A percentile compares a stretch with the other conserved stretches of the same genome.
Evolutionary conservation across 441 rosid species (phyloP).

Genomic region (Jatropha podagrica): DNA sequence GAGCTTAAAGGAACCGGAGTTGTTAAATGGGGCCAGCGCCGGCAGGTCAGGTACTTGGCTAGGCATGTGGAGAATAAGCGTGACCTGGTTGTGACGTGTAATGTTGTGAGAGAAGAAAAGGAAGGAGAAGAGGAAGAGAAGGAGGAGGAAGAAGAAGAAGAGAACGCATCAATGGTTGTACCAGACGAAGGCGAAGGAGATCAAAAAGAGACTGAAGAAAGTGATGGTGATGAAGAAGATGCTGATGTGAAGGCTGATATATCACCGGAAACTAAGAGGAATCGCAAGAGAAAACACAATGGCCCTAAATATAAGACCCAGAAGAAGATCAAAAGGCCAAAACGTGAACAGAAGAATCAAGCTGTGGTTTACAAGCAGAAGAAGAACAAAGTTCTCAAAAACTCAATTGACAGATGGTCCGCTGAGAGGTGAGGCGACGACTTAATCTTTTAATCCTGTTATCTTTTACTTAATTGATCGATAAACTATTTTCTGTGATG

Average conservation of each 20-base stretch:
- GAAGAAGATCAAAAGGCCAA: constrained; percentile 21
- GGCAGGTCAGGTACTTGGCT: constrained; percentile 58
- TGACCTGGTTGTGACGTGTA: constrained; percentile 10
- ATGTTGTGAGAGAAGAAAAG: constrained; percentile 25
- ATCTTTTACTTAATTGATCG: not conserved
- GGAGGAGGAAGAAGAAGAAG: constrained; percentile 13
- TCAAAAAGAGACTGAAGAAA: constrained; percentile 15
- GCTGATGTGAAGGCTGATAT: constrained; percentile 6
- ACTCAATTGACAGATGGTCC: constrained; percentile 72
- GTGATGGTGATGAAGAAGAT: constrained; percentile 12
- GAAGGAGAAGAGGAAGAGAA: constrained; percentile 20
- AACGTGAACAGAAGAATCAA: constrained; percentile 35
- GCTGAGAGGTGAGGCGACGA: constrained; percentile 54
- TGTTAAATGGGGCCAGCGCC: constrained; percentile 79
- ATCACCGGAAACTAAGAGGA: constrained; percentile 16
- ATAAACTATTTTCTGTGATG: not conserved
- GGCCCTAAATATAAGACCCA: constrained; percentile 11
- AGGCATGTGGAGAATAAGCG: constrained; percentile 31
- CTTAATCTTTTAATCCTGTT: not conserved
- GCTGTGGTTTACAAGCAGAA: constrained; percentile 37
- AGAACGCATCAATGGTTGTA: constrained; percentile 21
- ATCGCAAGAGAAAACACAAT: constrained; percentile 44
- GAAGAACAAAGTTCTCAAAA: constrained; percentile 41
- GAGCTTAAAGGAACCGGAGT: constrained; percentile 48
- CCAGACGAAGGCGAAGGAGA: constrained; percentile 14